Conservation (phyloP, 805 yeast genomes). For the Candida andamanensis region DNA sequence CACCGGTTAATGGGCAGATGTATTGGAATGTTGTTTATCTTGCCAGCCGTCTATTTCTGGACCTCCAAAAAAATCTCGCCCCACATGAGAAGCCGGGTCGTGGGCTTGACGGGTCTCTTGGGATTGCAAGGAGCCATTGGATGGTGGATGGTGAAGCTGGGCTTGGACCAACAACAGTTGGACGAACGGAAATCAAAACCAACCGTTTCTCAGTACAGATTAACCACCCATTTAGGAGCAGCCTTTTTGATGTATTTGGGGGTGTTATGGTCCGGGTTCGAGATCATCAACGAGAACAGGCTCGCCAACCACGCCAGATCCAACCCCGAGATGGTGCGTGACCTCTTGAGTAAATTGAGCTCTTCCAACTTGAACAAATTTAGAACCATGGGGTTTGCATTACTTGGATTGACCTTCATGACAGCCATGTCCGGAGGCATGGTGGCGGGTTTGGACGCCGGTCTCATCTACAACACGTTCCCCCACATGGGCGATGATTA, state of each 20-base stretch:
- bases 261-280: constrained; percentile 86
- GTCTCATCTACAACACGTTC: constrained; percentile 90
- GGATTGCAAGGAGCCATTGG: constrained; percentile 96
- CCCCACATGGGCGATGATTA: constrained; percentile 92
- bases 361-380: constrained; percentile 55
- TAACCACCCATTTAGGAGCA: constrained; percentile 90
- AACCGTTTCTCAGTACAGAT: constrained; percentile 93
- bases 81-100: constrained; percentile 60
- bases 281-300: constrained; percentile 67
- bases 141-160: constrained; percentile 99
- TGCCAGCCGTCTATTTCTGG: constrained; percentile 84
- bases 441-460: constrained; percentile 98
- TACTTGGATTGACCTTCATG: constrained; percentile 66
- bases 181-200: constrained; percentile 84
- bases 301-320: constrained; percentile 44
- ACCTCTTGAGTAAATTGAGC: constrained; percentile 52
- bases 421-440: constrained; percentile 98
- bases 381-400: constrained; percentile 49
- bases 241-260: constrained; percentile 86
- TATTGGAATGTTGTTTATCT: constrained; percentile 75
- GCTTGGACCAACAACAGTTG: constrained; percentile 75
- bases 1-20: constrained; percentile 90
- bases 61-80: constrained; percentile 58
- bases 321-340: constrained; percentile 50
- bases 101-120: constrained; percentile 68